Percentiles rank a stretch among this genome's conserved stretches.
Evolutionary conservation across 768 basidiomycete genomes (phyloP).

Genomic region (Podaxis sp.): DNA sequence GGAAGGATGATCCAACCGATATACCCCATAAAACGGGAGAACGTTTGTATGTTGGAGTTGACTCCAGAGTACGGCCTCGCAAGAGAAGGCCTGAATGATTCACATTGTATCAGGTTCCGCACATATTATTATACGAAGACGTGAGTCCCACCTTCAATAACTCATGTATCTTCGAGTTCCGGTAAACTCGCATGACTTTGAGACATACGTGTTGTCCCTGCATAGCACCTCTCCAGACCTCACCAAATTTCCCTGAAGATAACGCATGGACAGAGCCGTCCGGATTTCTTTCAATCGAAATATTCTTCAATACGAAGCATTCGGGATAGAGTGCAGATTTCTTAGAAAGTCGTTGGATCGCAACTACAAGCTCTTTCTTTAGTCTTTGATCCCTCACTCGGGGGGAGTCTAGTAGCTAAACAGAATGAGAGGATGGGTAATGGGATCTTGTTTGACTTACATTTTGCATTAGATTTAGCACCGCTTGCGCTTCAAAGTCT

Average conservation of each 20-base stretch:
- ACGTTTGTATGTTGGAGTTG: slow-evolving; percentile 18
- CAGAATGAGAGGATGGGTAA: background rate
- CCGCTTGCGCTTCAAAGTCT: slow-evolving; percentile 18
- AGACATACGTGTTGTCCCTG: slow-evolving; percentile 8
- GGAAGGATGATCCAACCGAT: slow-evolving; percentile 5
- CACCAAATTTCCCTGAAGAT: slow-evolving; percentile 24
- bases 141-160: slow-evolving; percentile 16
- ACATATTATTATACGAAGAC: background rate
- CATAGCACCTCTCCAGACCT: slow-evolving; percentile 12
- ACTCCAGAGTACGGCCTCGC: slow-evolving; percentile 20
- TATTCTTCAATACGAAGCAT: slow-evolving; percentile 11
- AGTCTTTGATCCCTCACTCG: slow-evolving; percentile 2
- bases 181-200: slow-evolving; percentile 15
- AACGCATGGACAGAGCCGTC: slow-evolving; percentile 7
- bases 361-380: slow-evolving; percentile 12
- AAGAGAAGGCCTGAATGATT: slow-evolving; percentile 8
- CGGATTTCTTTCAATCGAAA: slow-evolving; percentile 10
- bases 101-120: background rate
- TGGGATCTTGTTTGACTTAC: slow-evolving; percentile 12
- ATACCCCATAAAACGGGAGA: slow-evolving; percentile 20
- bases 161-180: slow-evolving; percentile 11
- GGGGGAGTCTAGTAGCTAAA: slow-evolving; percentile 9
- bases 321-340: slow-evolving; percentile 12
- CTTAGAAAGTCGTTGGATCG: slow-evolving; percentile 14
- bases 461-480: slow-evolving; percentile 28